Percentiles rank a stretch among this genome's conserved stretches.
phyloP scores from a whole-genome alignment of 2,329 filamentous ascomycete species.

The Acrodontium crateriforme region DNA sequence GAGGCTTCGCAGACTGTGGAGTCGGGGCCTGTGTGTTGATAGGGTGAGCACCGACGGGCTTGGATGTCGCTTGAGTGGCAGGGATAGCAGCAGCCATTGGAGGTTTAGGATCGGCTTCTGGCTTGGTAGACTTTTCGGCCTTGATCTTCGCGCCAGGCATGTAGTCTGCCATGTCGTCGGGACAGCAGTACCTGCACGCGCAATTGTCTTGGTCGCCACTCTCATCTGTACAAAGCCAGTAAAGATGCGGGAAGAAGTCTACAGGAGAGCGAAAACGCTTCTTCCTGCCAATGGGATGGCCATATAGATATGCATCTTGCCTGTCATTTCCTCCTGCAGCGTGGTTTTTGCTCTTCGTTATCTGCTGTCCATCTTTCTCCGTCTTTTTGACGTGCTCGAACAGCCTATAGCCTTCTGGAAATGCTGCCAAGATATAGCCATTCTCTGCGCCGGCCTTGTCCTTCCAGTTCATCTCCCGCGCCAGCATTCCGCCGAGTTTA shows the following conservation, averaged over 20 bases:
- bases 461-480: conserved; percentile 31
- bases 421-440: conserved; percentile 37
- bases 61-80: background rate
- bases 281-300: conserved; percentile 42
- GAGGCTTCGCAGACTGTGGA: conserved; percentile 10
- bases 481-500: conserved; percentile 45
- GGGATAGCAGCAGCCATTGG: conserved; percentile 1
- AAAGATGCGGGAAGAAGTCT: conserved; percentile 46
- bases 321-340: conserved; percentile 38
- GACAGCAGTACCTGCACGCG: conserved; percentile 43
- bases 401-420: conserved; percentile 44
- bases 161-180: conserved; percentile 34
- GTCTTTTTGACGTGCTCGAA: conserved; percentile 44
- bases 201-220: conserved; percentile 41
- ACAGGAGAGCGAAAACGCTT: conserved; percentile 45
- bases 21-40: conserved; percentile 6
- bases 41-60: background rate
- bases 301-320: conserved; percentile 48
- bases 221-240: conserved; percentile 43
- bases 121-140: conserved; percentile 10
- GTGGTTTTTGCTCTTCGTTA: conserved; percentile 36
- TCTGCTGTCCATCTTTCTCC: conserved; percentile 28
- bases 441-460: conserved; percentile 19
- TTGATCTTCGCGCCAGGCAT: conserved; percentile 15
- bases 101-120: conserved; percentile 4